Conservation (phyloP, 2,329 filamentous ascomycete genomes). For the Fusarium incarnatum region DNA sequence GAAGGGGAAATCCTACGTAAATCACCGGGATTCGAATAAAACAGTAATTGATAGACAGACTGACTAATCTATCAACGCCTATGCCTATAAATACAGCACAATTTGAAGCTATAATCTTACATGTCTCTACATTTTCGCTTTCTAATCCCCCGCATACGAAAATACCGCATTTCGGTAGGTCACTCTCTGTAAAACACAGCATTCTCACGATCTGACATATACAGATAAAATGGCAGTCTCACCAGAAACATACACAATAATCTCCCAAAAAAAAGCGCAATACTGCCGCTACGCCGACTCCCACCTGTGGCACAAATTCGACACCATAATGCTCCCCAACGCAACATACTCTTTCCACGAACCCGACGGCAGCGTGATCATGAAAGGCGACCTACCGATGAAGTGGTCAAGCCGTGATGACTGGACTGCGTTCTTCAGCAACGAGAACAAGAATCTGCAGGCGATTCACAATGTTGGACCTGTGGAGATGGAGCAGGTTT, state of each 20-base stretch:
- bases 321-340: conserved; percentile 18
- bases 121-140: accelerated
- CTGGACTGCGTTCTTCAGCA: conserved; percentile 7
- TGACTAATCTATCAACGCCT: neutral
- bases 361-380: neutral
- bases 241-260: conserved; percentile 4
- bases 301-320: conserved; percentile 25
- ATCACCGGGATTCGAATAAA: too few relatives aligned
- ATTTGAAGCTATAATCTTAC: neutral
- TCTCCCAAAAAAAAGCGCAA: conserved; percentile 28
- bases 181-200: too few relatives aligned
- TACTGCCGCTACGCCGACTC: conserved; percentile 29
- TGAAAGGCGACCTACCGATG: neutral
- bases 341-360: conserved; percentile 11
- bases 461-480: conserved; percentile 16
- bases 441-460: conserved; percentile 16
- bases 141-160: neutral
- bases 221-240: conserved; percentile 5
- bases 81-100: neutral
- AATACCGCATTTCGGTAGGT: neutral
- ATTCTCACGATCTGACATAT: too few relatives aligned
- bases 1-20: too few relatives aligned
- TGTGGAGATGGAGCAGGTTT: conserved; percentile 20
- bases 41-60: too few relatives aligned
- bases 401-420: neutral